Base-by-base conservation (phyloP, 371 early-diverging fungal genomes). In the Synchytrium microbalum region DNA sequence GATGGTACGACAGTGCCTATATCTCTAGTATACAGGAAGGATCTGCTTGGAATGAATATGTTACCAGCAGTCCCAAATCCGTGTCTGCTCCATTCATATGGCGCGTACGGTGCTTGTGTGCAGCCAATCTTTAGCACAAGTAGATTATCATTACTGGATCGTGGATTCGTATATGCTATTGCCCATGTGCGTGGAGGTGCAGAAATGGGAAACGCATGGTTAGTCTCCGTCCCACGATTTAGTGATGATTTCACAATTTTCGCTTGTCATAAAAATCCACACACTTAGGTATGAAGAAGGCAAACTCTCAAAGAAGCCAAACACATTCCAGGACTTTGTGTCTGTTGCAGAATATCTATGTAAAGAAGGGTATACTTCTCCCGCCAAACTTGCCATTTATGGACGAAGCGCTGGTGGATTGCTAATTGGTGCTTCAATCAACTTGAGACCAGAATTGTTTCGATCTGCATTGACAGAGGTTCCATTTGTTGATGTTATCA, bases 281-380 rank as follows among this genome's bases (percentile, higher is more conserved):
- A n/a, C n/a, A n/a, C n/a, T n/a, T n/a, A n/a, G n/a, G n/a, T 84
- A 84, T 56, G 79, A 81, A 38, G 85, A 80, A 58, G 84, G 85
- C 29, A 84, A 85, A 64, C 63, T 83, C 5, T 72, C 32, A 5
- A 79, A 82, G 65, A 85, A 85, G 57, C 73, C 76, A 19, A 85
- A 85, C 58, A 85, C 85, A 1, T 84, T 85, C 59, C 57, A 70
- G 33, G 85, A 85, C 59, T 81, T 85, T 65, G 73, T 76, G 27
- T 67, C 75, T 1, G 79, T 74, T 54, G 81, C 79, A 0, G 79
- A 80, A 46, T 74, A 67, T 62, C 63, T 85, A 25, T 75, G 80
- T 64, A 80, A 79, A 64, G 83, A 85, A 61, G 77, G 81, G 5
- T 85, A 79, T 59, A 84, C 85, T 0, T 68, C 71, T 1, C 69